Conservation (phyloP, 345 rosid genomes). For the Pugionium cornutum region DNA sequence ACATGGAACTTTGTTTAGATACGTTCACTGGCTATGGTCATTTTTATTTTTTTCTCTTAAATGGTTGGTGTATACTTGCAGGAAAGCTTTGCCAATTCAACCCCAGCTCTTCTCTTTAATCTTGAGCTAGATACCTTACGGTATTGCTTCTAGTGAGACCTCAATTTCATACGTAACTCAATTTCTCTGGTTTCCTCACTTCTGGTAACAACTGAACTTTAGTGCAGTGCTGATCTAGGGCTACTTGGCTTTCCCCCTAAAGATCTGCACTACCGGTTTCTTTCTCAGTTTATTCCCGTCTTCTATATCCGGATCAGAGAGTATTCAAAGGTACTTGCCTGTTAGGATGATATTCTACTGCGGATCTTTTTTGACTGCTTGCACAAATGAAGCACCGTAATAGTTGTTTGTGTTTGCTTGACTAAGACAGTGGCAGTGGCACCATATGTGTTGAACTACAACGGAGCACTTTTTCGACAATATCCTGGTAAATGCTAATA, state of each 20-base stretch:
- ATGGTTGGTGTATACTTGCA: slow-evolving; percentile 46
- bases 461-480: slow-evolving; percentile 89
- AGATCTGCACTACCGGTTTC: slow-evolving; percentile 92
- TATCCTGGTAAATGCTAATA: slow-evolving; percentile 63
- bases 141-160: slow-evolving; percentile 44
- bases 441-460: slow-evolving; percentile 81
- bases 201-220: slow-evolving; percentile 32
- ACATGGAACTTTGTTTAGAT: slow-evolving; percentile 27
- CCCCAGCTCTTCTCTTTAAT: slow-evolving; percentile 83
- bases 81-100: slow-evolving; percentile 78
- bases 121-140: slow-evolving; percentile 95
- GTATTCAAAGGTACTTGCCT: slow-evolving; percentile 74
- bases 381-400: slow-evolving; percentile 27
- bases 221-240: slow-evolving; percentile 91
- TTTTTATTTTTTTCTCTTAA: too few species aligned
- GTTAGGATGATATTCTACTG: slow-evolving; percentile 2
- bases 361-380: slow-evolving; percentile 25
- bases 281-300: slow-evolving; percentile 80
- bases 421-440: slow-evolving; percentile 88
- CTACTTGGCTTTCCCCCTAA: slow-evolving; percentile 86
- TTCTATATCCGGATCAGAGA: slow-evolving; percentile 87
- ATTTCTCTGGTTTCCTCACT: slow-evolving; percentile 22
- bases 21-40: slow-evolving; percentile 19
- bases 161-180: slow-evolving; percentile 22
- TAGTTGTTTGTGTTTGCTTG: slow-evolving; percentile 44